Evolutionary conservation across 208 protist species (phyloP).

Genomic region (Trypanosomatidae sp.): DNA sequence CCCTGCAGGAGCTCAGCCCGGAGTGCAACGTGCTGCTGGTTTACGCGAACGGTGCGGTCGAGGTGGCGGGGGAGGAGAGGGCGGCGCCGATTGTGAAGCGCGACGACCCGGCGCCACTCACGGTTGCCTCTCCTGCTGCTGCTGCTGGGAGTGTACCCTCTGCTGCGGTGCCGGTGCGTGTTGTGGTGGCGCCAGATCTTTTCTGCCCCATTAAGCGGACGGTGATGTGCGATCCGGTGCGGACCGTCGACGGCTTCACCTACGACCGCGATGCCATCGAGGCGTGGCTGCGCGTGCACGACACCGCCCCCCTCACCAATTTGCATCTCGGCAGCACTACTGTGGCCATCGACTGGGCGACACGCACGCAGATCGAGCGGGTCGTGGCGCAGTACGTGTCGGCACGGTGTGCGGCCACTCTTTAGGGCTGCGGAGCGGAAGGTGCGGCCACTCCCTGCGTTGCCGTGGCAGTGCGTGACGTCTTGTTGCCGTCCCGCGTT

Average conservation of each 20-base stretch:
- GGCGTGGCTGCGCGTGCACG: constrained; percentile 52
- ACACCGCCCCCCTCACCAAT: constrained; percentile 70
- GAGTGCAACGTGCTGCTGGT: constrained; percentile 22
- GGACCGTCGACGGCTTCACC: constrained; percentile 76
- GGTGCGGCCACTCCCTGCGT: too few relatives aligned
- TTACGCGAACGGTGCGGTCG: constrained; percentile 5
- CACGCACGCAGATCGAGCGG: too few relatives aligned
- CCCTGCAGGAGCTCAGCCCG: constrained; percentile 27
- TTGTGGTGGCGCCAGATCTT: constrained; percentile 21
- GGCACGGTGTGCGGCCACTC: too few relatives aligned
- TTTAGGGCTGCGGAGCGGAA: too few relatives aligned
- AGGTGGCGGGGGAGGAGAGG: constrained; percentile 17
- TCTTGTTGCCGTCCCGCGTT: too few relatives aligned
- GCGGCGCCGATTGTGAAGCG: constrained; percentile 6
- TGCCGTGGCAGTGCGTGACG: too few relatives aligned
- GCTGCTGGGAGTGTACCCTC: background rate
- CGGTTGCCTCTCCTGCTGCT: background rate
- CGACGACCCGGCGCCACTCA: background rate
- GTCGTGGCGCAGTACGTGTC: too few relatives aligned
- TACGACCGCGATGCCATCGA: constrained; percentile 87
- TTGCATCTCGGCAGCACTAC: constrained; percentile 30
- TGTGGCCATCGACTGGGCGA: too few relatives aligned
- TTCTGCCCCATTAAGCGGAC: constrained; percentile 84
- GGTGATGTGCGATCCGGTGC: constrained; percentile 86
- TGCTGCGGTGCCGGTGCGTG: background rate